phyloP scores from a whole-genome alignment of 805 yeast species.

The Starmerella apis region DNA sequence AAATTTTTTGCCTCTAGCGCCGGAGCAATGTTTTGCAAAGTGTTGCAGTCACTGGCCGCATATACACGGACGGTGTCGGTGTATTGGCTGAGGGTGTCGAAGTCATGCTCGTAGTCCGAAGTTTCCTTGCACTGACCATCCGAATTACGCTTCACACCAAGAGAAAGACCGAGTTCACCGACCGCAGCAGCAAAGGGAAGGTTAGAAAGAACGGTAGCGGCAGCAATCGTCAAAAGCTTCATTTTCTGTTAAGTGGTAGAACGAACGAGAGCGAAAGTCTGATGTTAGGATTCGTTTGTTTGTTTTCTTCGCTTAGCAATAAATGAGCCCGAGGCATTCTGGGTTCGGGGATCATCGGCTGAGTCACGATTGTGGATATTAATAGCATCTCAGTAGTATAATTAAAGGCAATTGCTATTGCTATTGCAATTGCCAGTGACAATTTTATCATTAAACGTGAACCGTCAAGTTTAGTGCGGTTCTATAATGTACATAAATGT shows the following conservation, averaged over 20 bases:
- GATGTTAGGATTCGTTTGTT: conserved; percentile 1
- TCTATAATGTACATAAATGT: too few species aligned
- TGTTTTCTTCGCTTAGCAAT: conserved; percentile 7
- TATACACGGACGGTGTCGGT: conserved; percentile 67
- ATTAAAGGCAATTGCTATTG: too few species aligned
- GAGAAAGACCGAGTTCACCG: conserved; percentile 70
- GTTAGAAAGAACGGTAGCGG: conserved; percentile 35
- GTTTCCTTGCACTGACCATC: conserved; percentile 65
- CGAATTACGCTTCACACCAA: conserved; percentile 67
- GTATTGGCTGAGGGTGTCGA: conserved; percentile 48
- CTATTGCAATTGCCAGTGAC: too few species aligned
- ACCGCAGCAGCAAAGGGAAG: conserved; percentile 43
- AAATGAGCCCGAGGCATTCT: conserved; percentile 9
- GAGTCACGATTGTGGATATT: background rate
- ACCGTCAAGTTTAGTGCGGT: too few species aligned
- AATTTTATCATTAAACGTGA: too few species aligned
- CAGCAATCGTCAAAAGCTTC: conserved; percentile 37
- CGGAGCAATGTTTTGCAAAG: conserved; percentile 73
- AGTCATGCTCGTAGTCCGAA: conserved; percentile 58
- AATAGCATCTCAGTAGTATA: too few species aligned
- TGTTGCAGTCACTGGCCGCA: conserved; percentile 90
- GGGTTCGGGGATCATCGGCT: conserved; percentile 1
- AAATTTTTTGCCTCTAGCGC: conserved; percentile 73
- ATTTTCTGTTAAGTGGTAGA: conserved; percentile 11
- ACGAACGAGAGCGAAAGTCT: background rate